Evolutionary conservation across 225 moss, liverwort and hornwort species (phyloP), one percentile per base, ranked within the genome.

Genomic region (Polytrichum commune): DNA sequence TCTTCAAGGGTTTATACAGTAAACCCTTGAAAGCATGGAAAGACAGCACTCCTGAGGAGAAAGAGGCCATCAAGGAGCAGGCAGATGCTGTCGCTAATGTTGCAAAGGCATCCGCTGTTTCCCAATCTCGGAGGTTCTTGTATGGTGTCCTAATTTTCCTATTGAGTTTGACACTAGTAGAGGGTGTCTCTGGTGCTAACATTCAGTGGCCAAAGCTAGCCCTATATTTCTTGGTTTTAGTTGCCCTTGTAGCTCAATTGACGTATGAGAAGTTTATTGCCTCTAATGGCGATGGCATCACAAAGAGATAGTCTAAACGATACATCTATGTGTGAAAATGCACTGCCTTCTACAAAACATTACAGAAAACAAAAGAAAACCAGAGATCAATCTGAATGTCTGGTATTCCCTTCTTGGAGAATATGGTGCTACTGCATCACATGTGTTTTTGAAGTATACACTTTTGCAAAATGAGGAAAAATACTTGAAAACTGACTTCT

Each of bases 1-100:
- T 95, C 66, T 98, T 98, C 78, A 98, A 98, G 73, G 85, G 83
- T 27, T 80, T 98, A 75, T 98, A 91, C 60, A 64, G 85, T 62
- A 86, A 88, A 74, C 88, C 92, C 62, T 64, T 86, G 62, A 94
- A 86, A 75, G 69, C 88, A 20, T 90, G 87, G 86, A 93, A 84
- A 32, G 64, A 81, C 30, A 90, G 73, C 70, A 86, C 75, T 8
- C 56, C 77, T 7, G 82, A 88, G 70, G 93, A 98, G 75, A 87
- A 86, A 66, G 63, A 77, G 28, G 58, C 75, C 67, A 85, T 91
- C 13, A 85, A 77, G 64, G 86, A 91, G 20, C 78, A 88, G 71
- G 91, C 89, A 0, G 69, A 84, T 3, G 76, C 29, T 5, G 71
- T 95, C 55, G 69, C 67, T 54, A 72, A 93, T 1, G 79, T 80